phyloP scores from a whole-genome alignment of 75 land plant species.

The Pinus taeda region DNA sequence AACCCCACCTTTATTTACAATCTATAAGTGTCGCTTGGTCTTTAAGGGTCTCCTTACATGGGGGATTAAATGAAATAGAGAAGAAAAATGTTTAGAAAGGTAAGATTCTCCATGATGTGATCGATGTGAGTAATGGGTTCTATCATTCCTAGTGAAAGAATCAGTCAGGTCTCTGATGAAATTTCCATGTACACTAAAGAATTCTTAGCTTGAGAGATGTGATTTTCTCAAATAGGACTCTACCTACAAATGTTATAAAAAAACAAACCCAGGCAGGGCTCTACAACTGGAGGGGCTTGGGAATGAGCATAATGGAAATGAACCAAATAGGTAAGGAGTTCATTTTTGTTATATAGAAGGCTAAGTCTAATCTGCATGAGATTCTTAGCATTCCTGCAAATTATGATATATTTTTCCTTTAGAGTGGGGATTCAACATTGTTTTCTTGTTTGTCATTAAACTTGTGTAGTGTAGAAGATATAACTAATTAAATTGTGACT shows the following conservation, averaged over 20 bases:
- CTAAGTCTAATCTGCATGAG: too few species aligned
- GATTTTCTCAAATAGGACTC: conserved; percentile 77
- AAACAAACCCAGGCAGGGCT: conserved; percentile 82
- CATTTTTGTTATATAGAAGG: neutral
- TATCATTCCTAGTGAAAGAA: conserved; percentile 85
- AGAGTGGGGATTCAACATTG: conserved; percentile 87
- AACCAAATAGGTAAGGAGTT: conserved; percentile 86
- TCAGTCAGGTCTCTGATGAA: conserved; percentile 94
- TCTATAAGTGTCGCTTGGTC: conserved; percentile 91
- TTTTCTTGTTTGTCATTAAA: conserved; percentile 86
- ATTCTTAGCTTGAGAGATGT: conserved; percentile 74
- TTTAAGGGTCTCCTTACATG: conserved; percentile 82
- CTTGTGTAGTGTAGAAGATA: conserved; percentile 55
- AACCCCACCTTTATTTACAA: conserved; percentile 60
- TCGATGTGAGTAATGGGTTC: conserved; percentile 80
- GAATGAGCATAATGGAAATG: conserved; percentile 98
- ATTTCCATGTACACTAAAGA: conserved; percentile 84
- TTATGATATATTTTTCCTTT: conserved; percentile 83
- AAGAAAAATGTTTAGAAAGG: conserved; percentile 87
- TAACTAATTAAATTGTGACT: conserved; percentile 76
- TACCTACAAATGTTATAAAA: conserved; percentile 74
- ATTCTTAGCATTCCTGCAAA: neutral
- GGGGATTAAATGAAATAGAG: conserved; percentile 77
- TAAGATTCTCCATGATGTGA: conserved; percentile 67
- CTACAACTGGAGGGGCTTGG: conserved; percentile 72